Evolutionary conservation across 2,329 filamentous ascomycete genomes (phyloP).

Genomic region (Botrytis porri): DNA sequence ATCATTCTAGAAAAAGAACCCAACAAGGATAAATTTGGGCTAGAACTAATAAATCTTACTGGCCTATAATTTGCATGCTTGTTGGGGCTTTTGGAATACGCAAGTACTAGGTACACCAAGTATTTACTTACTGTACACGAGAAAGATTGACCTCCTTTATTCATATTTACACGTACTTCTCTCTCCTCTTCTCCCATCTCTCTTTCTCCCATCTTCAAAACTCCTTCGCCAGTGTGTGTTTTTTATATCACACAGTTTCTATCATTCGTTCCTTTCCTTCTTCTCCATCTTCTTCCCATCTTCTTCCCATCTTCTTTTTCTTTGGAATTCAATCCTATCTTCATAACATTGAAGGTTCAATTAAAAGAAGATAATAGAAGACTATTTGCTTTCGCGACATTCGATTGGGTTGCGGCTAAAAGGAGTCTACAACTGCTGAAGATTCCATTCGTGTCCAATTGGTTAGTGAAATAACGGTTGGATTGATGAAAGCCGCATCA

Average conservation of each 20-base stretch:
- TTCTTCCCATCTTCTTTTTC: background rate
- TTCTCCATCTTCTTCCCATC: background rate
- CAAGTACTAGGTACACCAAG: background rate
- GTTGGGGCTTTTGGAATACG: background rate
- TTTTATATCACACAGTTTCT: background rate
- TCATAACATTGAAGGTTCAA: background rate
- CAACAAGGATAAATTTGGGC: background rate
- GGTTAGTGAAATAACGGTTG: conserved; percentile 3
- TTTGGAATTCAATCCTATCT: background rate
- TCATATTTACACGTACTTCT: background rate
- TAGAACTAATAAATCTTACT: background rate
- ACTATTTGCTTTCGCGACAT: background rate
- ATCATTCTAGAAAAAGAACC: background rate
- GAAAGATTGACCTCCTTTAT: conserved; percentile 12
- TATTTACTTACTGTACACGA: background rate
- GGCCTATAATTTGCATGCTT: background rate
- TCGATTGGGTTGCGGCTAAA: background rate
- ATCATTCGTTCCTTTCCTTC: background rate
- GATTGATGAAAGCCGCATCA: conserved; percentile 7
- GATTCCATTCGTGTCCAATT: conserved; percentile 15
- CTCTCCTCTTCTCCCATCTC: background rate
- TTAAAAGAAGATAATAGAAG: background rate
- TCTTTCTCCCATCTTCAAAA: background rate
- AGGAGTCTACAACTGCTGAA: background rate
- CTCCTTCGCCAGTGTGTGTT: background rate